A percentile compares a stretch with the other conserved stretches of the same genome.
Conservation (phyloP, 2,329 filamentous ascomycete species). For the Colletotrichum trifolii region DNA sequence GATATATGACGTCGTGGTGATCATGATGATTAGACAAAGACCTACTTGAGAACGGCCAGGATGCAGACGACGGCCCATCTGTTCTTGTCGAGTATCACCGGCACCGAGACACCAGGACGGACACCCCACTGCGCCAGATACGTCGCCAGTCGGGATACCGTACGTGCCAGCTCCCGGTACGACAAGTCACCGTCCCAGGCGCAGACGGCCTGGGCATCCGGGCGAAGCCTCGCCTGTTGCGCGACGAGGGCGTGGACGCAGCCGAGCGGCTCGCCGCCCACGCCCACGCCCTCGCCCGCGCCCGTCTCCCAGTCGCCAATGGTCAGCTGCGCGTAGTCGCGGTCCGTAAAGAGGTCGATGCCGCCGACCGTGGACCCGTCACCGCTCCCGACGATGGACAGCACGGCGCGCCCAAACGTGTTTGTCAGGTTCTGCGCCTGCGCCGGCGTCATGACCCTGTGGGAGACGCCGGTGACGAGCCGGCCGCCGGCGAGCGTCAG, state of each 20-base stretch:
- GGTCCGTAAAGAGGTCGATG: slow-evolving; percentile 64
- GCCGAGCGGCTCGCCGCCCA: slow-evolving; percentile 51
- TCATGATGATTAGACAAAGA: no score
- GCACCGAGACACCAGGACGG: slow-evolving; percentile 66
- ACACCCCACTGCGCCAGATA: slow-evolving; percentile 64
- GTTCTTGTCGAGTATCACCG: slow-evolving; percentile 77
- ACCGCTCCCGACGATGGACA: slow-evolving; percentile 55
- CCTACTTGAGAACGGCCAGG: slow-evolving; percentile 73
- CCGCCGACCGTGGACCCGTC: slow-evolving; percentile 53
- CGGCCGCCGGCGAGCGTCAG: slow-evolving; percentile 53
- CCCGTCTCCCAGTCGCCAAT: slow-evolving; percentile 61
- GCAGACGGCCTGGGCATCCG: slow-evolving; percentile 53
- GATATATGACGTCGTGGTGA: no score
- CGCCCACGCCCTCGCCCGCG: slow-evolving; percentile 45
- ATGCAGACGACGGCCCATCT: slow-evolving; percentile 76
- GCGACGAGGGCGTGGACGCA: slow-evolving; percentile 59
- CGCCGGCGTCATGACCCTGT: slow-evolving; percentile 53
- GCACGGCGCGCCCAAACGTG: slow-evolving; percentile 64
- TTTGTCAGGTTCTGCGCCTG: slow-evolving; percentile 61
- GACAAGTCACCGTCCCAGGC: slow-evolving; percentile 59
- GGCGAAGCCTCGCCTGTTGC: slow-evolving; percentile 51
- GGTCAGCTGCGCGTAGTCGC: slow-evolving; percentile 65
- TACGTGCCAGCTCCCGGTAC: slow-evolving; percentile 52
- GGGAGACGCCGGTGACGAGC: slow-evolving; percentile 57
- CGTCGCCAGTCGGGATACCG: slow-evolving; percentile 51